Conservation (phyloP, 1,139 yeast species). For the Wickerhamomyces sp. region DNA sequence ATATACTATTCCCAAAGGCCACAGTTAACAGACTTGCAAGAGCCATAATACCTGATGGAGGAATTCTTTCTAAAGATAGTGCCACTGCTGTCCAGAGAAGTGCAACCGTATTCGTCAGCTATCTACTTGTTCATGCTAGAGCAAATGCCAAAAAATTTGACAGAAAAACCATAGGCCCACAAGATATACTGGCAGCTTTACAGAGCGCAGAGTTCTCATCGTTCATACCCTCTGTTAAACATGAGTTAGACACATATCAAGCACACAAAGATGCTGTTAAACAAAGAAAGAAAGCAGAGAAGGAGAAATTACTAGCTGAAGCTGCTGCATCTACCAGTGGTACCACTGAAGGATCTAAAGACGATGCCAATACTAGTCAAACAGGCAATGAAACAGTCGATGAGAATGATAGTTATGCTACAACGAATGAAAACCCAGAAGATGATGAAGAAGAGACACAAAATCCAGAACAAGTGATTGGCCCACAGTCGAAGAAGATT, state of each 20-base stretch:
- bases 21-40: slow-evolving; percentile 59
- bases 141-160: slow-evolving; percentile 45
- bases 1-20: slow-evolving; percentile 61
- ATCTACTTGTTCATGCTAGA: slow-evolving; percentile 59
- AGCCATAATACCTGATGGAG: slow-evolving; percentile 33
- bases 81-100: slow-evolving; percentile 62
- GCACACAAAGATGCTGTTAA: slow-evolving; percentile 38
- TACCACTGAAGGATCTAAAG: background rate
- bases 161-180: slow-evolving; percentile 60
- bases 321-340: background rate
- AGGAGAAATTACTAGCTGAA: slow-evolving; percentile 12
- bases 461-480: background rate
- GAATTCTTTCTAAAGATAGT: slow-evolving; percentile 59
- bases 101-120: slow-evolving; percentile 70
- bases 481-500: slow-evolving; percentile 10
- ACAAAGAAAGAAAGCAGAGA: slow-evolving; percentile 25
- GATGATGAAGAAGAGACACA: slow-evolving; percentile 1
- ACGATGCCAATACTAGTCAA: background rate
- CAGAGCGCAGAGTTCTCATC: slow-evolving; percentile 51
- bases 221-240: slow-evolving; percentile 49
- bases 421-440: slow-evolving; percentile 3
- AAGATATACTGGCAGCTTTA: slow-evolving; percentile 58
- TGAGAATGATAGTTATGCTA: slow-evolving; percentile 10
- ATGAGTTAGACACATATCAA: slow-evolving; percentile 41
- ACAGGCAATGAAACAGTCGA: slow-evolving; percentile 12